A percentile compares a stretch with the other conserved stretches of the same genome.
Evolutionary conservation across 192 early-diverging fungal genomes (phyloP).

Genomic region (Coemansia sp.): DNA sequence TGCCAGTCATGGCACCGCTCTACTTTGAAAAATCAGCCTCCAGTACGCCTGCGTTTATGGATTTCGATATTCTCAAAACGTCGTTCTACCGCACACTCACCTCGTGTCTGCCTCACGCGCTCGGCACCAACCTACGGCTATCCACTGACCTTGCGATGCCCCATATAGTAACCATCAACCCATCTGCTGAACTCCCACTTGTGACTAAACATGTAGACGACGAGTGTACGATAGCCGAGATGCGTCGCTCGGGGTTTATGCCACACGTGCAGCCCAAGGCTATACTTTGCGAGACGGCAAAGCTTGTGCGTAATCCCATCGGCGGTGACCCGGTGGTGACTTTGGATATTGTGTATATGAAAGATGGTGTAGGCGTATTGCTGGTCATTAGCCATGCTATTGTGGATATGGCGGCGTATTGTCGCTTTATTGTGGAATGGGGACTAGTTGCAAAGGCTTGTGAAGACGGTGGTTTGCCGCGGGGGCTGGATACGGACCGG

Average conservation of each 20-base stretch:
- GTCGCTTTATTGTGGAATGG: slow-evolving; percentile 18
- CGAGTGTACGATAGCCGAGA: slow-evolving; percentile 15
- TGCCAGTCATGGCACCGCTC: slow-evolving; percentile 9
- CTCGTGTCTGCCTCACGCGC: slow-evolving; percentile 15
- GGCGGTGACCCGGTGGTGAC: slow-evolving; percentile 27
- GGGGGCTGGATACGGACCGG: slow-evolving; percentile 12
- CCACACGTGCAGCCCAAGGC: slow-evolving; percentile 17
- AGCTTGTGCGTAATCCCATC: slow-evolving; percentile 15
- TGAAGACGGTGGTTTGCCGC: not conserved
- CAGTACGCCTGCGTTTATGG: slow-evolving; percentile 22
- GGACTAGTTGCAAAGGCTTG: slow-evolving; percentile 1
- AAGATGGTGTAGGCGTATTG: slow-evolving; percentile 28
- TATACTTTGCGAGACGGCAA: not conserved
- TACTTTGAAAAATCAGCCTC: not conserved
- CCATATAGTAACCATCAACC: slow-evolving; percentile 12
- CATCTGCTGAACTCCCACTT: not conserved
- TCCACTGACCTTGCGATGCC: not conserved
- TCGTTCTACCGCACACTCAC: slow-evolving; percentile 24
- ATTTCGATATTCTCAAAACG: slow-evolving; percentile 12
- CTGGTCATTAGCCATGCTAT: slow-evolving; percentile 27
- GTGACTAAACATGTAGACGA: slow-evolving; percentile 14
- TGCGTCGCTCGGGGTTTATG: slow-evolving; percentile 16
- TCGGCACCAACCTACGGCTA: slow-evolving; percentile 13
- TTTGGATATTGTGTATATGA: slow-evolving; percentile 31
- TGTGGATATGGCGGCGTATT: slow-evolving; percentile 13